A percentile compares a stretch with the other conserved stretches of the same genome.
Evolutionary conservation across 495 filamentous ascomycete species (phyloP).

Genomic region (Penicillium waksmanii): DNA sequence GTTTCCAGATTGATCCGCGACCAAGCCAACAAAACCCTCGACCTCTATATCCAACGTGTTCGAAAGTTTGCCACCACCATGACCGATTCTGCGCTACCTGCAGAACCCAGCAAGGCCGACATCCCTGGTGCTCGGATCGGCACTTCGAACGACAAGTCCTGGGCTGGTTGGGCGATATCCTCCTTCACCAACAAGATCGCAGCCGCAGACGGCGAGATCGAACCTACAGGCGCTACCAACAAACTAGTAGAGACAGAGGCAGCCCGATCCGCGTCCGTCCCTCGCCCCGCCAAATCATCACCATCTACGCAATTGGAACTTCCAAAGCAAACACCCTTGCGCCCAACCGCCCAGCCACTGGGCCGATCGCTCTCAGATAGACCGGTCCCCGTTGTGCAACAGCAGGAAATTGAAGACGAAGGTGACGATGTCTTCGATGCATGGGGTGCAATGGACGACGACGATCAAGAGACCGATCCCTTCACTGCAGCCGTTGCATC

Average conservation of each 20-base stretch:
- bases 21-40: conserved; percentile 88
- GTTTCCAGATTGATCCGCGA: conserved; percentile 70
- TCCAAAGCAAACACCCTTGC: conserved; percentile 36
- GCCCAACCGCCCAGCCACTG: conserved; percentile 44
- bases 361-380: conserved; percentile 45
- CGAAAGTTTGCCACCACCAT: conserved; percentile 75
- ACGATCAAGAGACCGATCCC: conserved; percentile 54
- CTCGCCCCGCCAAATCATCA: conserved; percentile 50
- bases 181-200: conserved; percentile 96
- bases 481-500: conserved; percentile 47
- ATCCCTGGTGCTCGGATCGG: conserved; percentile 69
- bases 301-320: conserved; percentile 52
- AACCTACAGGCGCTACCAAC: conserved; percentile 47
- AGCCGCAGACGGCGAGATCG: conserved; percentile 81
- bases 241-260: conserved; percentile 36
- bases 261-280: conserved; percentile 50
- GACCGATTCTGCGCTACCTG: conserved; percentile 73
- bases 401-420: conserved; percentile 41
- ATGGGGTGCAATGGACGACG: conserved; percentile 72
- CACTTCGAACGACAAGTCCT: conserved; percentile 73
- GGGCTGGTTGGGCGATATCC: conserved; percentile 98
- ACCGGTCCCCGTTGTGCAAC: conserved; percentile 48
- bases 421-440: conserved; percentile 64
- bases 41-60: conserved; percentile 83
- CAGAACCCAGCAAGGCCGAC: conserved; percentile 45